Conservation (phyloP, 1,284 basidiomycete species). For the Papiliotrema terrestris region DNA sequence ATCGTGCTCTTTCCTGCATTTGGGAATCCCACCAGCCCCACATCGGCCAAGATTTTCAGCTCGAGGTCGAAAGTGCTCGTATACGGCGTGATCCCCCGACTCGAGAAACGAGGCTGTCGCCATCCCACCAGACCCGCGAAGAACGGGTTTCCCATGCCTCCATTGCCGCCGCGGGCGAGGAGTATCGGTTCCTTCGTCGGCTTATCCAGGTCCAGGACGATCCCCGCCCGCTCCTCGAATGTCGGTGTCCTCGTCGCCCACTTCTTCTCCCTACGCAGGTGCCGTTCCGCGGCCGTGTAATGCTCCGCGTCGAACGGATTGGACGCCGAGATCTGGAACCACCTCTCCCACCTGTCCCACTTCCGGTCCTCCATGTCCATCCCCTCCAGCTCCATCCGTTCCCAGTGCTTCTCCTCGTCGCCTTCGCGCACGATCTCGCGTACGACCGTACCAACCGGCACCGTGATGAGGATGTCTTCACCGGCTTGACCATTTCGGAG, state of each 20-base stretch:
- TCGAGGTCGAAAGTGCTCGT: slow-evolving; percentile 81
- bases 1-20: slow-evolving; percentile 83
- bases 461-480: slow-evolving; percentile 66
- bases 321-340: background rate
- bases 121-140: slow-evolving; percentile 56
- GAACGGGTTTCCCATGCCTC: slow-evolving; percentile 87
- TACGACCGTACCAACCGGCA: slow-evolving; percentile 85
- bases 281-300: slow-evolving; percentile 70
- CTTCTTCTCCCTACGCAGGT: slow-evolving; percentile 63
- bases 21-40: slow-evolving; percentile 92
- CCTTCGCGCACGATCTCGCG: slow-evolving; percentile 59
- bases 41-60: slow-evolving; percentile 88
- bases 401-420: slow-evolving; percentile 9
- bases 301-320: slow-evolving; percentile 38
- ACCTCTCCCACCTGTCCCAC: slow-evolving; percentile 54
- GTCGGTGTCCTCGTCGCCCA: slow-evolving; percentile 24
- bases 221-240: slow-evolving; percentile 52
- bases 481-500: slow-evolving; percentile 78
- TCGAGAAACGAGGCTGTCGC: slow-evolving; percentile 75
- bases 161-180: slow-evolving; percentile 72
- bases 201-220: slow-evolving; percentile 60
- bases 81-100: slow-evolving; percentile 75
- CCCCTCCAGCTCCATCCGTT: slow-evolving; percentile 54
- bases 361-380: slow-evolving; percentile 45
- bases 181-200: slow-evolving; percentile 59